These are phyloP conservation scores for Trametopsis cervina DNA, from an alignment of 768 basidiomycete genomes.

Conservation along the genomic window DNA sequence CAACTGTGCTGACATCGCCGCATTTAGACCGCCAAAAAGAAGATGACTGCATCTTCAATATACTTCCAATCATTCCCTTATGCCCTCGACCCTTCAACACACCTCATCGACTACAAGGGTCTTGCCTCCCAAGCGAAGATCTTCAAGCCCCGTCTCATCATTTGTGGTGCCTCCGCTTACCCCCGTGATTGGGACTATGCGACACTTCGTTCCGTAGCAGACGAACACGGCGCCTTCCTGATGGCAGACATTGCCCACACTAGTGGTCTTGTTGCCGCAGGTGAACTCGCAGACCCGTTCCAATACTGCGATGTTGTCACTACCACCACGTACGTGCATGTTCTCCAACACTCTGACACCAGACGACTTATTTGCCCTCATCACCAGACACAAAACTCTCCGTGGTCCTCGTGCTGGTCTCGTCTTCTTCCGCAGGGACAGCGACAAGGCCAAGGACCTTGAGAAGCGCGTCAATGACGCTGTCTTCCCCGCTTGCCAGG, in stretches of 20 bases:
- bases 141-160: constrained; percentile 92
- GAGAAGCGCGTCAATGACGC: constrained; percentile 98
- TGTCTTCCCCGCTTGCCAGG: constrained; percentile 99
- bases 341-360: constrained; percentile 5
- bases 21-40: constrained; percentile 94
- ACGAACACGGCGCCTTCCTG: constrained; percentile 85
- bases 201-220: constrained; percentile 70
- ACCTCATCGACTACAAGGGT: constrained; percentile 82
- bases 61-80: constrained; percentile 99
- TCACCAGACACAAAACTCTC: constrained; percentile 87
- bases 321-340: constrained; percentile 74
- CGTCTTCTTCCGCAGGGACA: constrained; percentile 97
- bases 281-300: constrained; percentile 87
- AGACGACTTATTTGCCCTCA: constrained; percentile 1
- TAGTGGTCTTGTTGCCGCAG: constrained; percentile 89
- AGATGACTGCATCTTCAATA: constrained; percentile 99
- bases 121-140: constrained; percentile 83
- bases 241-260: constrained; percentile 99
- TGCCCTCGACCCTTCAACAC: constrained; percentile 69
- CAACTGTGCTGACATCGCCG: not conserved
- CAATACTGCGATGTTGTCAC: constrained; percentile 96
- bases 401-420: constrained; percentile 97
- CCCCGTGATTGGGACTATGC: constrained; percentile 98
- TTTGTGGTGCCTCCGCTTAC: constrained; percentile 98
- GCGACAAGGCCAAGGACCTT: constrained; percentile 71